Evolutionary conservation across 108 stramenopile species (phyloP).

Genomic region (Epithemia pelagica): DNA sequence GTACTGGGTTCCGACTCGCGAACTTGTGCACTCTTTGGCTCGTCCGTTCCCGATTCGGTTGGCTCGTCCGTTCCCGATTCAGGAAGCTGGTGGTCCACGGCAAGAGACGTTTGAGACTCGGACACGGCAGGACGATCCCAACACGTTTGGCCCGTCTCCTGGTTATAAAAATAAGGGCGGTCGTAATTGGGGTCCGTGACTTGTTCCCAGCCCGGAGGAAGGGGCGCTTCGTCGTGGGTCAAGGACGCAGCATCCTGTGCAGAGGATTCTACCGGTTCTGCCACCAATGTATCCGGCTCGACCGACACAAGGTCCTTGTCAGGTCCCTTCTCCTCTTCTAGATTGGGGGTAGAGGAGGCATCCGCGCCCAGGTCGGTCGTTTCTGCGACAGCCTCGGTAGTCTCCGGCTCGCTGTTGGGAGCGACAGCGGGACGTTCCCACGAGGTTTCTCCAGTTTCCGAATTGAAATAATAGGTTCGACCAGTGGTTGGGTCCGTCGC

Average conservation of each 20-base stretch:
- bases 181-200: not conserved
- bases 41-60: no score
- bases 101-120: no score
- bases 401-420: not conserved
- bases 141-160: not conserved
- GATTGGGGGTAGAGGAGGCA: not conserved
- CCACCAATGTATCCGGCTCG: not conserved
- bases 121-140: not conserved
- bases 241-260: no score
- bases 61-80: no score
- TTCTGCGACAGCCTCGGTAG: no score
- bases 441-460: constrained; percentile 49
- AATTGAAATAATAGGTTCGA: constrained; percentile 65
- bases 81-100: no score
- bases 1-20: no score
- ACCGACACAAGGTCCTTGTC: no score
- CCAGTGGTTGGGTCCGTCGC: constrained; percentile 18
- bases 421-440: constrained; percentile 57
- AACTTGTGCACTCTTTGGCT: no score
- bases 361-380: not conserved
- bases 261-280: not conserved
- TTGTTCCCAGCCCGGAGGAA: not conserved
- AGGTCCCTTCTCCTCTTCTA: not conserved
- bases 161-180: not conserved
- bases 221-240: not conserved